A percentile compares a stretch with the other conserved stretches of the same genome.
Conservation (phyloP, 176 grass and related monocot genomes). For the Panicum miliaceum region DNA sequence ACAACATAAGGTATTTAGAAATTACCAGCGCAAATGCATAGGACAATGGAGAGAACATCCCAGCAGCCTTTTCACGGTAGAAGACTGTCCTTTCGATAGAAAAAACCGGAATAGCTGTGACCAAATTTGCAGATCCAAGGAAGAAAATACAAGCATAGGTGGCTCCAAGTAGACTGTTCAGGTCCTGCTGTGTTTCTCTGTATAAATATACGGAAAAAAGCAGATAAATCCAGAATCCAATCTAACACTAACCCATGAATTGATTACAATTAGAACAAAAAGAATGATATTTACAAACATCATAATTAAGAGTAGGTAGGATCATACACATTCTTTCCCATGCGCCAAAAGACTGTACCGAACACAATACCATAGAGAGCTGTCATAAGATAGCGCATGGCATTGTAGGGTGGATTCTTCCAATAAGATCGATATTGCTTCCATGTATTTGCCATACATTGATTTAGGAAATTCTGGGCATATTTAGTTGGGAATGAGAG, state of each 20-base stretch:
- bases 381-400: constrained; percentile 81
- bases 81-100: constrained; percentile 77
- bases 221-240: constrained; percentile 17
- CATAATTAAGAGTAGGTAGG: background rate
- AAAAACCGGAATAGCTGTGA: constrained; percentile 67
- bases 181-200: constrained; percentile 59
- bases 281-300: background rate
- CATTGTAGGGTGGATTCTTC: constrained; percentile 94
- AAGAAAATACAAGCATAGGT: constrained; percentile 81
- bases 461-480: constrained; percentile 64
- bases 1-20: constrained; percentile 30
- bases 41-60: constrained; percentile 90
- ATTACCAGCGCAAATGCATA: constrained; percentile 86
- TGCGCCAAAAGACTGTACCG: constrained; percentile 84
- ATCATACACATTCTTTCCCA: constrained; percentile 70
- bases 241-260: constrained; percentile 8
- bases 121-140: constrained; percentile 66
- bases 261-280: constrained; percentile 24
- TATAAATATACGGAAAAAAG: constrained; percentile 34
- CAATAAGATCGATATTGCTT: constrained; percentile 86
- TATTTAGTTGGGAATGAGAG: constrained; percentile 83
- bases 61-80: constrained; percentile 92
- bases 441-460: constrained; percentile 82
- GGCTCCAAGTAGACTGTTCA: constrained; percentile 70
- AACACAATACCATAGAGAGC: constrained; percentile 60